A percentile compares a stretch with the other conserved stretches of the same genome.
Evolutionary conservation across 2,329 filamentous ascomycete genomes (phyloP).

Genomic region (Cadophora sp.): DNA sequence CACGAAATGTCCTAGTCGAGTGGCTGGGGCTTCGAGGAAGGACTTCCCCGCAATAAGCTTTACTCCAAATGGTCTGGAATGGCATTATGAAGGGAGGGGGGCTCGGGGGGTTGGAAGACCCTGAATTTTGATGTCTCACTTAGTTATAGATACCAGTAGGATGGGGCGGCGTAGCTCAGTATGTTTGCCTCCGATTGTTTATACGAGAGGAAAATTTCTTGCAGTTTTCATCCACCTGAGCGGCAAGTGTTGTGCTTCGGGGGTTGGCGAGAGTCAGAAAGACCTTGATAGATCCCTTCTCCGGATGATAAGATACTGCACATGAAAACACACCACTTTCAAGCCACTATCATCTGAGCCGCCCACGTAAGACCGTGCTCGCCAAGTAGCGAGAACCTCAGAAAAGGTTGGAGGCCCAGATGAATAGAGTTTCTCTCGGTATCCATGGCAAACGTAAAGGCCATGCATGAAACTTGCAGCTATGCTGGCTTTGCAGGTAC

Average conservation of each 20-base stretch:
- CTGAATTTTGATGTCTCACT: neutral
- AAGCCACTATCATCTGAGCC: conserved; percentile 15
- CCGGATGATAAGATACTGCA: conserved; percentile 7
- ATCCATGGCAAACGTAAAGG: neutral
- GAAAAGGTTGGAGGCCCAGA: neutral
- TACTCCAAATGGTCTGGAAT: conserved; percentile 10
- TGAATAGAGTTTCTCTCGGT: neutral
- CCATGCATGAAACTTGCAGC: conserved; percentile 11
- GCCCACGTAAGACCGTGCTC: neutral
- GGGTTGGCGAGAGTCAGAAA: conserved; percentile 8
- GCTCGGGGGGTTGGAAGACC: neutral
- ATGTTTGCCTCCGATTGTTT: no score
- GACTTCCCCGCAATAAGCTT: conserved; percentile 30
- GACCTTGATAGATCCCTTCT: neutral
- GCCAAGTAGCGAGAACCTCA: neutral
- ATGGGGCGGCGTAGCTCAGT: neutral
- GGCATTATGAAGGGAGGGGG: neutral
- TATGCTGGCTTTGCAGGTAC: conserved; percentile 15
- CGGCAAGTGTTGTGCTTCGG: conserved; percentile 1
- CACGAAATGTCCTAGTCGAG: conserved; percentile 13
- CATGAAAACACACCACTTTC: conserved; percentile 25
- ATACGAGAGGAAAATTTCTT: no score
- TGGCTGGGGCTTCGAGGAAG: neutral
- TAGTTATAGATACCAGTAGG: neutral
- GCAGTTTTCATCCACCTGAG: neutral